Conservation (phyloP, 768 basidiomycete species). For the Ramaria rubella region DNA sequence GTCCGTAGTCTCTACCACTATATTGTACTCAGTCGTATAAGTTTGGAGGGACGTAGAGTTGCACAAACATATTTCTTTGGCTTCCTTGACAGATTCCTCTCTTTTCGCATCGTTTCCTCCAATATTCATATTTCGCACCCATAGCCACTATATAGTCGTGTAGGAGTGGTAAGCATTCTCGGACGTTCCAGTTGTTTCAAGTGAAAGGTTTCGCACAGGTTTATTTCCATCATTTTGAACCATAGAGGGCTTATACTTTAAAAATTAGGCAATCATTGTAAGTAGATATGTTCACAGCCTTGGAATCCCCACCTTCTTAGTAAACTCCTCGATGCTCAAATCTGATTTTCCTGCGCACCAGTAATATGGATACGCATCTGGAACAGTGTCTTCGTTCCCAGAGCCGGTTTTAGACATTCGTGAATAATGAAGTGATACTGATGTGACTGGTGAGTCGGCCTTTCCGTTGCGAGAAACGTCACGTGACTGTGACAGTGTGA, state of each 20-base stretch:
- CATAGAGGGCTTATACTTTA: constrained; percentile 69
- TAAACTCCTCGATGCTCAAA: constrained; percentile 43
- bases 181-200: not conserved
- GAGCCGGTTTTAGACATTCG: not conserved
- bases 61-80: constrained; percentile 35
- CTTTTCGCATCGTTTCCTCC: constrained; percentile 8
- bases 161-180: not conserved
- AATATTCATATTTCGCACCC: constrained; percentile 34
- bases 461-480: no score
- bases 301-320: constrained; percentile 42
- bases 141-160: constrained; percentile 52
- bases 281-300: not conserved
- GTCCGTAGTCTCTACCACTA: constrained; percentile 54
- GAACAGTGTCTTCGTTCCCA: constrained; percentile 34
- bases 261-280: constrained; percentile 6
- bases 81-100: constrained; percentile 40
- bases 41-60: not conserved
- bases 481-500: no score
- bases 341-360: constrained; percentile 41
- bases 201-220: constrained; percentile 41
- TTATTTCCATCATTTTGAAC: constrained; percentile 71
- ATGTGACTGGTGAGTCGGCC: not conserved
- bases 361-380: constrained; percentile 40
- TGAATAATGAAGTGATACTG: not conserved
- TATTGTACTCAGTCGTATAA: not conserved